Percentiles rank a stretch among this genome's conserved stretches.
These are phyloP conservation scores for Raphanus sativus DNA, from an alignment of 345 rosid genomes.

Conservation along the genomic window DNA sequence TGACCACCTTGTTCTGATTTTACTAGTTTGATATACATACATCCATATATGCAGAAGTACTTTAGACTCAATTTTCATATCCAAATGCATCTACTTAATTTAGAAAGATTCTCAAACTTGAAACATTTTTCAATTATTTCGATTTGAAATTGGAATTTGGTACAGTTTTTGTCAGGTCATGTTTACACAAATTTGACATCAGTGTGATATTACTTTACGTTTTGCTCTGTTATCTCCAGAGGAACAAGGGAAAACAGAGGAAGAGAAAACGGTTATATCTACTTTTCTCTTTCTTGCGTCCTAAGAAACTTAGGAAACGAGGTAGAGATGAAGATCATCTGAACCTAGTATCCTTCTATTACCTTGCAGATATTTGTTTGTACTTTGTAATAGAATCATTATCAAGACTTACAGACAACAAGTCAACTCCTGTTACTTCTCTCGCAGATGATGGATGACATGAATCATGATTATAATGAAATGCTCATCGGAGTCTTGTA, in stretches of 20 bases:
- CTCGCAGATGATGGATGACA: not conserved
- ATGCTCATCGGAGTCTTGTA: not conserved
- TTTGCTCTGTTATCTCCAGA: not conserved
- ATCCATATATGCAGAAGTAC: too few relatives aligned
- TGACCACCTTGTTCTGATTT: slow-evolving; percentile 12
- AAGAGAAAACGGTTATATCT: slow-evolving; percentile 29
- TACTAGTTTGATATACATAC: slow-evolving; percentile 13
- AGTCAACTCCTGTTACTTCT: not conserved
- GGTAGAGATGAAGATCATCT: slow-evolving; percentile 7
- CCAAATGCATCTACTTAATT: not conserved
- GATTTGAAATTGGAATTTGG: not conserved
- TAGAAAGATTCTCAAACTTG: not conserved
- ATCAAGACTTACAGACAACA: not conserved
- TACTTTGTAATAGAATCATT: too few relatives aligned
- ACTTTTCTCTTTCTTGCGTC: slow-evolving; percentile 33
- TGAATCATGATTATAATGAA: not conserved
- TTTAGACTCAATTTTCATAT: not conserved
- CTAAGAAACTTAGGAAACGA: slow-evolving; percentile 23
- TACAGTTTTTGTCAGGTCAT: not conserved
- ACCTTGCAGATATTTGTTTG: too few relatives aligned
- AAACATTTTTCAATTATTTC: not conserved
- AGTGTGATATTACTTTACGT: not conserved
- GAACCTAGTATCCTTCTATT: too few relatives aligned
- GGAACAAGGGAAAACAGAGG: slow-evolving; percentile 21
- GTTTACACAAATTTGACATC: not conserved